Evolutionary conservation across 1,284 basidiomycete species (phyloP), one percentile per base, ranked within the genome.

Genomic region (Ganoderma boninense): DNA sequence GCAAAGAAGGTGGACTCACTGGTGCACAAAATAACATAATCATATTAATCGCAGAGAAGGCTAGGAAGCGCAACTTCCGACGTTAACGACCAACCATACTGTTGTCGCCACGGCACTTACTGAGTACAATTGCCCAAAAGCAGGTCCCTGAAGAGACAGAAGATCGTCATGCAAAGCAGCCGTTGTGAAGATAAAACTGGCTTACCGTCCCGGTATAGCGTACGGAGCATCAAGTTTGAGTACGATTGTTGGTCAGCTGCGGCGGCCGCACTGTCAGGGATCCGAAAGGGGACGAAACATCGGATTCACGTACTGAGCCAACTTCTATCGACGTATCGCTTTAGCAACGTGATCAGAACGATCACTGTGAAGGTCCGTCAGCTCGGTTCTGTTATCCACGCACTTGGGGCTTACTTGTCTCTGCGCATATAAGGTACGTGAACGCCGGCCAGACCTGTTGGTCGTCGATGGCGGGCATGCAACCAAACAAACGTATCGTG

Each of bases 181-280:
- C 5, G 2, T 32, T 56, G 54, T 1, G 5, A 20, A 52, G 11
- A 13, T 6, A n/a, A 1, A n/a, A 16, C 29, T 2, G 13, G 2
- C 60, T 62, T 23, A 62, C 60, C 63, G 11, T 65, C 63, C 10
- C 63, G 52, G 6, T 65, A 65, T 4, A 65, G 29, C 4, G 63
- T 65, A 6, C 52, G 26, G 26, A 62, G 63, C 46, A 52, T 35
- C 32, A 56, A 3, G 32, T 29, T 42, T 13, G 46, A 11, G 35
- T 35, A 42, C 13, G 44, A 42, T 10, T 49, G 32, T 20, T 52
- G 46, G 18, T 26, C 63, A 56, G 35, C 63, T 65, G 32, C 29
- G 7, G n/a, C 13, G 18, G 14, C 38, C 14, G n/a, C 16, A 23
- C 13, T 0, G 35, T 65, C 32, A 54, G 13, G 7, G 18, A 20